Base-by-base conservation (phyloP, 805 yeast genomes). In the Starmerella stellata region DNA sequence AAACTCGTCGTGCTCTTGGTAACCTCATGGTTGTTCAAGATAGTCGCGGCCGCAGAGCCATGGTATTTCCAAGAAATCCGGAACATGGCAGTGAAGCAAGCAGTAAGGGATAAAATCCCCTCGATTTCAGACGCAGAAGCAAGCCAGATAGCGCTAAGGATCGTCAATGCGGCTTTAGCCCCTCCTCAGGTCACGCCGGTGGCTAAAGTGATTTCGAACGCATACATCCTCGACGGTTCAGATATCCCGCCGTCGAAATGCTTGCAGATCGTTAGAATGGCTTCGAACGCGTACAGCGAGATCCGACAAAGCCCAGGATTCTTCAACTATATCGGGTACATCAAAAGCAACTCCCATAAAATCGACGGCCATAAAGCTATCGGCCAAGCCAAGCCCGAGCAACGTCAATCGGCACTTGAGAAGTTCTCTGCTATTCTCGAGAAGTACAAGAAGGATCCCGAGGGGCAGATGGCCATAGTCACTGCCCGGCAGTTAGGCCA, bases 131-230 rank as follows among this genome's bases (percentile, higher is more conserved):
- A n/a, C 25, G 25, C 41, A 2, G 36, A 35, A 25, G 50, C 50
- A 4, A 36, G 42, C 3, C 16, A 35, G 5, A 32, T 46, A 1
- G 50, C 48, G 5, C 23, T 31, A 18, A 23, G 38, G 14, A 38
- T 43, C 34, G 25, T 46, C 11, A 37, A 36, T 21, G 48, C 43
- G 1, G 49, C 43, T 8, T 30, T 46, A 7, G 30, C 44, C 4
- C 45, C 44, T 4, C 50, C 50, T 9, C 50, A 46, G 30, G 42
- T 38, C n/a, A 40, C 48, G 2, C n/a, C 42, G 9, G 20, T 29
- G 13, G 38, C 42, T 7, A 20, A 18, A 5, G 32, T 35, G 15
- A 14, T 45, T 9, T 20, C 25, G n/a, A 32, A 19, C 18, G 35
- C 23, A 7, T 13, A 14, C 15, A 32, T 38, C 4, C 18, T 17